phyloP scores from a whole-genome alignment of 129 eudicot genomes.

The Dittrichia graveolens region DNA sequence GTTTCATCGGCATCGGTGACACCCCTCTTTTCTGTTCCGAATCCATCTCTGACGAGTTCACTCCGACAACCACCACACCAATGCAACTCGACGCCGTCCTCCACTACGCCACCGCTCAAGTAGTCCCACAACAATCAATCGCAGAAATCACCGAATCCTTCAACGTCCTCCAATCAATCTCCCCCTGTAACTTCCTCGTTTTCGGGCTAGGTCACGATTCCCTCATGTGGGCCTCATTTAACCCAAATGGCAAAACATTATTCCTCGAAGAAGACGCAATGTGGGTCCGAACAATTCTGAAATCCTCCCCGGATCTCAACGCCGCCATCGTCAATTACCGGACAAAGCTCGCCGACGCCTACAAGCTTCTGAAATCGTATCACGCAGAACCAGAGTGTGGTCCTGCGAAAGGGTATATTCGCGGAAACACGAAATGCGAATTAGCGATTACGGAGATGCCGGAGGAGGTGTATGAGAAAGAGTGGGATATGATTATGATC shows the following conservation, averaged over 20 bases:
- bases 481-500: conserved; percentile 88
- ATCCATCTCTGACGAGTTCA: conserved; percentile 12
- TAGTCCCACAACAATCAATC: conserved; percentile 58
- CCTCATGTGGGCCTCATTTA: conserved; percentile 83
- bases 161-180: conserved; percentile 43
- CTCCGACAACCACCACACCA: conserved; percentile 31
- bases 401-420: conserved; percentile 44
- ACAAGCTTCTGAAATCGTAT: conserved; percentile 41
- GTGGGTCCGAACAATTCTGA: conserved; percentile 56
- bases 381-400: conserved; percentile 50
- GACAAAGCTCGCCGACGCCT: conserved; percentile 61
- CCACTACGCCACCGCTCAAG: conserved; percentile 65
- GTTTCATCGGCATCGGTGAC: conserved; percentile 20
- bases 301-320: conserved; percentile 48
- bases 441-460: conserved; percentile 60
- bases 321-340: conserved; percentile 54
- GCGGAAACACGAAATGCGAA: conserved; percentile 57
- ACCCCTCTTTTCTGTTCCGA: conserved; percentile 37
- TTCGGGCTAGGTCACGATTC: conserved; percentile 86
- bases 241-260: conserved; percentile 66
- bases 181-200: conserved; percentile 68
- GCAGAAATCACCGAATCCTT: conserved; percentile 51
- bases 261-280: conserved; percentile 83
- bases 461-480: conserved; percentile 58
- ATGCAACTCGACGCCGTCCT: conserved; percentile 55